Conservation (phyloP, 2,329 filamentous ascomycete genomes). For the Tolypocladium ovalisporum region DNA sequence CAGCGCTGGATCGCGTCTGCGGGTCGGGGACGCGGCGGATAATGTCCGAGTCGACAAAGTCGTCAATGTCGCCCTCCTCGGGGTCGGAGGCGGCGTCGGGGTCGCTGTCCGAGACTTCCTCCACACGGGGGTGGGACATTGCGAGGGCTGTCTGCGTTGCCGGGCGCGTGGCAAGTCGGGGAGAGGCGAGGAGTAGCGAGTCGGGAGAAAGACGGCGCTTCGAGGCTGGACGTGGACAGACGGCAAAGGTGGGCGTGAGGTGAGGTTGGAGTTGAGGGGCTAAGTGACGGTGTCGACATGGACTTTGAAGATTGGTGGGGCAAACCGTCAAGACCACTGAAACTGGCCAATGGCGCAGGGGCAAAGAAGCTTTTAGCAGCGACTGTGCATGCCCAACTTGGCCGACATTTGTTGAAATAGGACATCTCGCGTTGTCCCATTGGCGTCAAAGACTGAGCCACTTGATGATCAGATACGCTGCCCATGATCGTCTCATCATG, state of each 20-base stretch:
- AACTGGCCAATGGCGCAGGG: too few relatives aligned
- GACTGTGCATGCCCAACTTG: too few relatives aligned
- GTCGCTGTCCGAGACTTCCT: constrained; percentile 83
- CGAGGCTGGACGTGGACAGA: not conserved
- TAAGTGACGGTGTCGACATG: not conserved
- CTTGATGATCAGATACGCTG: too few relatives aligned
- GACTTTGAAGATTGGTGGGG: not conserved
- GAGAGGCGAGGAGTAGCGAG: not conserved
- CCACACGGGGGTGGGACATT: constrained; percentile 82
- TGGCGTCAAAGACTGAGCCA: too few relatives aligned
- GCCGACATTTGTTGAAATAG: too few relatives aligned
- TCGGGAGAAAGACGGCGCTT: not conserved
- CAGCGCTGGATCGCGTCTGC: constrained; percentile 17
- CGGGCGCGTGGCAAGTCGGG: not conserved
- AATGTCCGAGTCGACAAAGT: constrained; percentile 48
- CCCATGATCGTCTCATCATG: too few relatives aligned
- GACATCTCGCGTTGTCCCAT: too few relatives aligned
- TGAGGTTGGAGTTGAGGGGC: not conserved
- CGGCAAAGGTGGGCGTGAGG: not conserved
- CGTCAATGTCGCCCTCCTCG: constrained; percentile 71
- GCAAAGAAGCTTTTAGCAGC: too few relatives aligned
- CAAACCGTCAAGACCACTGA: too few relatives aligned
- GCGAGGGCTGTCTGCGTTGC: constrained; percentile 5
- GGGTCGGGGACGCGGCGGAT: constrained; percentile 31
- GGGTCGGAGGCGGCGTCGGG: constrained; percentile 59